phyloP scores from a whole-genome alignment of 2,329 filamentous ascomycete species.

The Aspergillus sp. region DNA sequence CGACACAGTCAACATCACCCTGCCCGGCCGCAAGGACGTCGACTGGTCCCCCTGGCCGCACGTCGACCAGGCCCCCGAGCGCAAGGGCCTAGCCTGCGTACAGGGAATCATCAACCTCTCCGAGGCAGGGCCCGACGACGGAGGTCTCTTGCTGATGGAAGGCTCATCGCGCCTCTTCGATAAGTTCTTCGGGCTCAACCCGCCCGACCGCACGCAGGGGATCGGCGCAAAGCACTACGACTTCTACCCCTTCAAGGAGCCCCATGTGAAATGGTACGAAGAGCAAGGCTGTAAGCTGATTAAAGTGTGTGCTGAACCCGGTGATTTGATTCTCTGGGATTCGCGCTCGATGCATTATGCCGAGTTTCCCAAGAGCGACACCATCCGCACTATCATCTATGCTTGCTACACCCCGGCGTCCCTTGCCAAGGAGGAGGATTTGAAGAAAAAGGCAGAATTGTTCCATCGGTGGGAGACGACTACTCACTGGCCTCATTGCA shows the following conservation, averaged over 20 bases:
- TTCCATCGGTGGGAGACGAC: slow-evolving; percentile 14
- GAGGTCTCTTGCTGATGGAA: slow-evolving; percentile 17
- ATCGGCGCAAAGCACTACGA: slow-evolving; percentile 16
- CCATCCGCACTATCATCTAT: slow-evolving; percentile 19
- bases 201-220: slow-evolving; percentile 6
- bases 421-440: slow-evolving; percentile 2
- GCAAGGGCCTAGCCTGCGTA: slow-evolving; percentile 12
- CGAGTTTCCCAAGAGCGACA: slow-evolving; percentile 12
- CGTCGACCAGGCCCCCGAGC: slow-evolving; percentile 12
- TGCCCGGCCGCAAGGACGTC: slow-evolving; percentile 36
- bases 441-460: too few species aligned
- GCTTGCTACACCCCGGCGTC: slow-evolving; percentile 15
- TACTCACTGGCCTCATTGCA: slow-evolving; percentile 23
- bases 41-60: slow-evolving; percentile 12
- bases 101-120: slow-evolving; percentile 20
- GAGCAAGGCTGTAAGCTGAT: slow-evolving; percentile 18
- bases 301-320: slow-evolving; percentile 19
- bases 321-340: slow-evolving; percentile 23
- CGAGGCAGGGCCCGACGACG: slow-evolving; percentile 18
- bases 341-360: slow-evolving; percentile 19
- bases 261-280: slow-evolving; percentile 18
- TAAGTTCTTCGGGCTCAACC: slow-evolving; percentile 15
- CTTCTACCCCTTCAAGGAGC: slow-evolving; percentile 14
- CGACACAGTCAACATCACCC: slow-evolving; percentile 41
- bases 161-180: slow-evolving; percentile 16